Evolutionary conservation across 805 yeast species (phyloP).

Genomic region (Yarrowia sp.): DNA sequence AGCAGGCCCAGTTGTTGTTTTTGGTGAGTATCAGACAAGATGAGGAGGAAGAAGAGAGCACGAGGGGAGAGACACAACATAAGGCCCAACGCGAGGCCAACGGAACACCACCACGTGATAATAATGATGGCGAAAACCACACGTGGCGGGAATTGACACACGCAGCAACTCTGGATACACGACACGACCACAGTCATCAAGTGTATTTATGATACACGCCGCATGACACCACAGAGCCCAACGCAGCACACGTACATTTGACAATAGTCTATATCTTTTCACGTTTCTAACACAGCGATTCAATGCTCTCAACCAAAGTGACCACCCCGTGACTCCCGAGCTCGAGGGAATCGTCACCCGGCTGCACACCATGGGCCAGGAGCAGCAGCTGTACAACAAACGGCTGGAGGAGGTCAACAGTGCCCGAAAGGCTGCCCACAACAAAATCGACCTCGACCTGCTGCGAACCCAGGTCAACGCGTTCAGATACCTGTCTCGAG

Average conservation of each 20-base stretch:
- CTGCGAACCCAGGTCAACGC: slow-evolving; percentile 70
- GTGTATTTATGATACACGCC: too few relatives aligned
- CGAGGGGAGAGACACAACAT: background rate
- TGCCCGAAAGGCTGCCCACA: slow-evolving; percentile 25
- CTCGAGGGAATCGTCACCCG: slow-evolving; percentile 35
- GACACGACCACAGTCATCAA: background rate
- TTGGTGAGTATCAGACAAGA: slow-evolving; percentile 26
- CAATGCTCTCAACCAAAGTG: slow-evolving; percentile 3
- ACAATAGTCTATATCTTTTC: too few relatives aligned
- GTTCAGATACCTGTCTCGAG: slow-evolving; percentile 57
- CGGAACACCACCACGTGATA: background rate
- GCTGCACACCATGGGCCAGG: slow-evolving; percentile 32
- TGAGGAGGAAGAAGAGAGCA: too few relatives aligned
- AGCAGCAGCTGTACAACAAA: slow-evolving; percentile 34
- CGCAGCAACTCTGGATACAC: too few relatives aligned
- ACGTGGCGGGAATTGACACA: too few relatives aligned
- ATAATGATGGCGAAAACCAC: too few relatives aligned
- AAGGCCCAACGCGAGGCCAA: background rate
- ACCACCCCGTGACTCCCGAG: slow-evolving; percentile 30
- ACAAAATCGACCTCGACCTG: slow-evolving; percentile 41
- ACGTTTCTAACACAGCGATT: slow-evolving; percentile 21
- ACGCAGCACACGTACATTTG: background rate
- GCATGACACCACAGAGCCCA: background rate
- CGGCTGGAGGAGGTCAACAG: slow-evolving; percentile 29
- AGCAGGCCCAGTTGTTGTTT: slow-evolving; percentile 22